Evolutionary conservation across 306 rosid species (phyloP), one percentile per base, ranked within the genome.

Genomic region (Mucuna pruriens): DNA sequence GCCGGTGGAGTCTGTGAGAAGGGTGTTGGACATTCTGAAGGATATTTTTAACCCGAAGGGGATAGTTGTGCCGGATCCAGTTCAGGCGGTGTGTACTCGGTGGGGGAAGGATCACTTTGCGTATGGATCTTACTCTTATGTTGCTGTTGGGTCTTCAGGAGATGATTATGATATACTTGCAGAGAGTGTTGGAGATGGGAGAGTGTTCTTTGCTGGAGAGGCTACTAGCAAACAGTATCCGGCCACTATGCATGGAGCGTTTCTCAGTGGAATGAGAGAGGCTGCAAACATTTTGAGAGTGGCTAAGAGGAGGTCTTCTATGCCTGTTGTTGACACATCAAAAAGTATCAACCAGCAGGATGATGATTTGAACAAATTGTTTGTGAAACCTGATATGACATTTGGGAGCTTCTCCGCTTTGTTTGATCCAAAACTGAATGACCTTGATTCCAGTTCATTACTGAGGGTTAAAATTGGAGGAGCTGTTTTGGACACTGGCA

Each of bases 251-350:
- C 98, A 94, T 1, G 97, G 98, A 63, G 98, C 97, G 42, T 88
- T 94, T 77, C 94, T 94, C 12, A 94, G 98, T 71, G 97, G 98
- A 81, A 85, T 94, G 95, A 94, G 97, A 86, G 98, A 94, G 83
- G 98, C 97, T 83, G 98, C 97, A 63, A 94, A 94, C 84, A 90
- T 94, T 7, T 70, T 89, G 71, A 94, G 98, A 86, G 90, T 78
- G 73, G 84, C 97, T 36, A 90, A 82, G 90, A 88, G 85, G 26
- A 87, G 90, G 84, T 75, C 85, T 7, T 62, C 70, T 1, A 57
- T 19, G 34, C 81, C 82, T 2, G 55, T 48, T 72, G 68, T 49
- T 71, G 75, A 91, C 70, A 76, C 85, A 58, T 34, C 60, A 16
- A 80, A 20, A 62, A 77, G 64, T 69, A 45, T 26, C 23, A 6